These are phyloP conservation scores for Talaromyces sp. DNA, from an alignment of 2,329 filamentous ascomycete species.

Conservation along the genomic window DNA sequence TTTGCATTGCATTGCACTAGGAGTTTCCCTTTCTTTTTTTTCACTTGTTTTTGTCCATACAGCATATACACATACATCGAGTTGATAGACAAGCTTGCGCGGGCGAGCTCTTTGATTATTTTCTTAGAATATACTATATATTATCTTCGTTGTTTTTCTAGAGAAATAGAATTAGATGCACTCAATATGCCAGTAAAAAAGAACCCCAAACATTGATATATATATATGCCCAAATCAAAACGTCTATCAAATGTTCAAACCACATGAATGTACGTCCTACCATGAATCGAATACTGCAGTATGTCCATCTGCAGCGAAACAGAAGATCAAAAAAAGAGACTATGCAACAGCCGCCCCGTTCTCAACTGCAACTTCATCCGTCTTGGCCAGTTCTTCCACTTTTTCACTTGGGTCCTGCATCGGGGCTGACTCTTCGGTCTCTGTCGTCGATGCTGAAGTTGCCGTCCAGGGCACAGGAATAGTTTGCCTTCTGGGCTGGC, in stretches of 20 bases:
- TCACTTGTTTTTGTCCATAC: neutral
- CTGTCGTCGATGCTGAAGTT: neutral
- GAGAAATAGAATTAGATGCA: neutral
- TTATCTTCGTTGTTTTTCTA: neutral
- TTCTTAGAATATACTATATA: neutral
- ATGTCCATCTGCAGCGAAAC: neutral
- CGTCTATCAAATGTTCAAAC: neutral
- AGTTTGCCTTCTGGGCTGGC: conserved; percentile 23
- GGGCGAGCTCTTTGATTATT: neutral
- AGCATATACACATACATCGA: neutral
- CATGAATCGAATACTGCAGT: neutral
- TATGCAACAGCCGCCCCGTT: neutral
- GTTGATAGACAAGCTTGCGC: neutral
- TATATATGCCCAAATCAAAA: neutral
- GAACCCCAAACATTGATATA: neutral
- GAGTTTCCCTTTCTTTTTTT: neutral
- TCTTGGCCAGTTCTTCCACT: conserved; percentile 2
- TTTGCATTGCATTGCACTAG: neutral
- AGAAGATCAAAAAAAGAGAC: neutral
- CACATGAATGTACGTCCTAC: neutral
- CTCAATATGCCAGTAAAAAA: neutral
- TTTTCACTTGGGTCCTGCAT: conserved; percentile 3
- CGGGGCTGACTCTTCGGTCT: neutral
- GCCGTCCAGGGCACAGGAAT: conserved; percentile 20
- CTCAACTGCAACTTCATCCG: neutral